Evolutionary conservation across 176 grass and related monocot genomes (phyloP).

Genomic region (Ananas comosus): DNA sequence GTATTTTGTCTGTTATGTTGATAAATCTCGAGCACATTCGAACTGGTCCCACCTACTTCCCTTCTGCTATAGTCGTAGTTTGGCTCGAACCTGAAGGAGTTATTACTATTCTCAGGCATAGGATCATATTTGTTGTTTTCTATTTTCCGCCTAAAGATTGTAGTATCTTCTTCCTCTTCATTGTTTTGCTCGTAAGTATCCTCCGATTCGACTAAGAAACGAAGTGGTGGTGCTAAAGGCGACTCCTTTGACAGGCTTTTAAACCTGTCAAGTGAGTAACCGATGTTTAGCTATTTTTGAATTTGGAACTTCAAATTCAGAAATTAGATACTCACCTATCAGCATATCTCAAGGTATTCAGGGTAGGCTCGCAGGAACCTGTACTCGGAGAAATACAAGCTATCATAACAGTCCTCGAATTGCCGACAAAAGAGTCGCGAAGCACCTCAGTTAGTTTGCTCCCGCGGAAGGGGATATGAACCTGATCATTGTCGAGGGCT

Average conservation of each 20-base stretch:
- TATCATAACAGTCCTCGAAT: constrained; percentile 72
- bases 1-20: too few relatives aligned
- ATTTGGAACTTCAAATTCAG: not conserved
- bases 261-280: constrained; percentile 28
- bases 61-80: too few relatives aligned
- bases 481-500: constrained; percentile 74
- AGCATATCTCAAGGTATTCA: constrained; percentile 56
- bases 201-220: constrained; percentile 13
- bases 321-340: constrained; percentile 31
- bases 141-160: constrained; percentile 5
- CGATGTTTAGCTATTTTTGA: not conserved
- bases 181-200: constrained; percentile 21
- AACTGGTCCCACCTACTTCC: too few relatives aligned
- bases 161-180: constrained; percentile 14
- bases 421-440: constrained; percentile 68
- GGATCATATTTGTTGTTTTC: constrained; percentile 18
- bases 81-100: constrained; percentile 7
- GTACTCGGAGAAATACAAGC: constrained; percentile 67
- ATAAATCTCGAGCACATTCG: too few relatives aligned
- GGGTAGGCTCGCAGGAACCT: constrained; percentile 66
- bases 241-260: constrained; percentile 34
- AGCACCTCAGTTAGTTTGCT: constrained; percentile 85
- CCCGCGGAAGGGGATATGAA: constrained; percentile 75
- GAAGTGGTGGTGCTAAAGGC: not conserved
- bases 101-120: constrained; percentile 17